phyloP scores from a whole-genome alignment of 2,329 filamentous ascomycete genomes.

The Diplodia sapinea region DNA sequence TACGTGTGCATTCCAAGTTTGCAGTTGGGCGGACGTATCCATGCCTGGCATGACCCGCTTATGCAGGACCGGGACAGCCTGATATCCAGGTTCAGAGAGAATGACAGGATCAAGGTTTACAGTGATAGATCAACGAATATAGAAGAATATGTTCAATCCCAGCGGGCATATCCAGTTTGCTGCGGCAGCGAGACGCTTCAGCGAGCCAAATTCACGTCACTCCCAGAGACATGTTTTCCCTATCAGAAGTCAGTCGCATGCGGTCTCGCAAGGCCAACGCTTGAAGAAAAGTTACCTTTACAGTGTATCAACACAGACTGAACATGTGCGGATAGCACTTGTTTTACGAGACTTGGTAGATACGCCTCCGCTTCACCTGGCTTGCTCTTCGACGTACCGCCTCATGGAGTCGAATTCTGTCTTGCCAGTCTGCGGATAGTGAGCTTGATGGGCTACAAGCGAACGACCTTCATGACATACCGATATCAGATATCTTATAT shows the following conservation, averaged over 20 bases:
- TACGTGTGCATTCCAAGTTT: not conserved
- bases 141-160: not conserved
- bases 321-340: not conserved
- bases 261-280: not conserved
- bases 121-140: not conserved
- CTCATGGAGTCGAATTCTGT: constrained; percentile 59
- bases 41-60: not conserved
- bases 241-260: not conserved
- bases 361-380: constrained; percentile 15
- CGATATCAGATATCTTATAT: constrained; percentile 57
- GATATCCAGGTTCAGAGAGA: not conserved
- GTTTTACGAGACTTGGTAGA: not conserved
- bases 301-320: not conserved
- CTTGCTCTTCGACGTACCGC: constrained; percentile 47
- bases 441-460: not conserved
- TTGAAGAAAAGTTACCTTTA: not conserved
- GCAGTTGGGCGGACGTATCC: not conserved
- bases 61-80: not conserved
- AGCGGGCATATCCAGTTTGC: not conserved
- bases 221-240: not conserved
- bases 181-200: not conserved
- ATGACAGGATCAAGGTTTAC: not conserved
- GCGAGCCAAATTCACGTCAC: not conserved
- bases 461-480: constrained; percentile 37
- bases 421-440: constrained; percentile 50